These are phyloP conservation scores for Exophiala bonariae DNA, from an alignment of 2,329 filamentous ascomycete species.

Conservation along the genomic window DNA sequence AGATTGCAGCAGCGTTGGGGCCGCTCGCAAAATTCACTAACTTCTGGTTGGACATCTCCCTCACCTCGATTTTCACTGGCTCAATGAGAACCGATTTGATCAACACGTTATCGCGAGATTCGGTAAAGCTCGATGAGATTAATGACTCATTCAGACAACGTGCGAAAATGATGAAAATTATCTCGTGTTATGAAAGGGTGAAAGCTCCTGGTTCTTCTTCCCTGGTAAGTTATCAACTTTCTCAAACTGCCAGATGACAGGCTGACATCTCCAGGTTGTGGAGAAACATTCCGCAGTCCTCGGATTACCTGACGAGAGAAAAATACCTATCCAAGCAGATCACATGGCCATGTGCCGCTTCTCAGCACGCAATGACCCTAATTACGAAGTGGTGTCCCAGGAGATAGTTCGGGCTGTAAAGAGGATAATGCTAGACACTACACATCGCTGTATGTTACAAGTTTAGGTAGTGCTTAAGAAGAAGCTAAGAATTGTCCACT, in stretches of 20 bases:
- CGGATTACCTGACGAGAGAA: constrained; percentile 10
- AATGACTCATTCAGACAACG: constrained; percentile 14
- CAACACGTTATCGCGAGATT: constrained; percentile 12
- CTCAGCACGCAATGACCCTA: constrained; percentile 8
- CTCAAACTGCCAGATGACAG: constrained; percentile 5
- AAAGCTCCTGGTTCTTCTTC: constrained; percentile 12
- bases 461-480: constrained; percentile 5
- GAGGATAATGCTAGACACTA: constrained; percentile 6
- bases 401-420: constrained; percentile 10
- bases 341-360: constrained; percentile 20
- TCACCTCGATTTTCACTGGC: constrained; percentile 4
- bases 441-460: constrained; percentile 10
- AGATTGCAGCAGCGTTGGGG: constrained; percentile 9
- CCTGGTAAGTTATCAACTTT: constrained; percentile 9
- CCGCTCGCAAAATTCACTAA: constrained; percentile 9
- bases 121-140: constrained; percentile 11
- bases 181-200: constrained; percentile 20
- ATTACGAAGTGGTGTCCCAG: constrained; percentile 6
- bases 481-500: constrained; percentile 5
- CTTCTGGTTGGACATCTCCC: constrained; percentile 4
- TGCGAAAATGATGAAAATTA: constrained; percentile 7
- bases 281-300: constrained; percentile 11
- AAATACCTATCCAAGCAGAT: constrained; percentile 15
- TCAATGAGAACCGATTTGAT: constrained; percentile 10
- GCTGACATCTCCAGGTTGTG: constrained; percentile 9